phyloP scores from a whole-genome alignment of 108 stramenopile genomes.

The Craspedostauros australis region DNA sequence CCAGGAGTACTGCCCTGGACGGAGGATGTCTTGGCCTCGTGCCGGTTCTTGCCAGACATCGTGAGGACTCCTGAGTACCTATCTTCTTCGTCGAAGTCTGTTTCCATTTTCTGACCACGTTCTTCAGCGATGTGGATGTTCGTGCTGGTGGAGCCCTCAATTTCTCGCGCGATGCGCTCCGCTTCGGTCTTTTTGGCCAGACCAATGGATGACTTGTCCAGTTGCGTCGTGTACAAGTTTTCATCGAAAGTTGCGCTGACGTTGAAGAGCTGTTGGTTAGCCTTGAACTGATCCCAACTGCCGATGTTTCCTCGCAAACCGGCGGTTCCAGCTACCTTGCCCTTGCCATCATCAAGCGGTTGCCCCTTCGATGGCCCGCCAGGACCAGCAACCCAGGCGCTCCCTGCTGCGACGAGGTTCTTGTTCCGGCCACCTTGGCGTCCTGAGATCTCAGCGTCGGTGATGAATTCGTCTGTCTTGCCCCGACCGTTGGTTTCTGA shows the following conservation, averaged over 20 bases:
- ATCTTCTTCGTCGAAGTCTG: constrained; percentile 87
- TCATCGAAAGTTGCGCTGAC: constrained; percentile 89
- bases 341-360: constrained; percentile 4
- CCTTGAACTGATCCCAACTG: constrained; percentile 88
- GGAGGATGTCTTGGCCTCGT: no score
- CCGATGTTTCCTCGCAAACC: constrained; percentile 56
- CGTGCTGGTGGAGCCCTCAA: constrained; percentile 64
- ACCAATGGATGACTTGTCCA: constrained; percentile 73
- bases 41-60: constrained; percentile 48
- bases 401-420: constrained; percentile 69
- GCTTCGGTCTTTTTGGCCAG: constrained; percentile 52
- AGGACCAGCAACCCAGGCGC: constrained; percentile 57
- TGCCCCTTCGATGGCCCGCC: constrained; percentile 10
- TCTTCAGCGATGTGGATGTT: constrained; percentile 94
- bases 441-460: constrained; percentile 69
- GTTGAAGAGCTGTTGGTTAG: constrained; percentile 82
- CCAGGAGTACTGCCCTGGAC: no score
- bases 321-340: constrained; percentile 3
- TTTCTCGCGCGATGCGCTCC: constrained; percentile 86
- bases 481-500: neutral
- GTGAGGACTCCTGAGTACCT: constrained; percentile 77
- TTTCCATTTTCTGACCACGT: constrained; percentile 67
- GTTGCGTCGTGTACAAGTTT: constrained; percentile 91
- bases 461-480: constrained; percentile 27
- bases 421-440: constrained; percentile 16